Conservation (phyloP, 495 filamentous ascomycete species). For the Neurospora africana region DNA sequence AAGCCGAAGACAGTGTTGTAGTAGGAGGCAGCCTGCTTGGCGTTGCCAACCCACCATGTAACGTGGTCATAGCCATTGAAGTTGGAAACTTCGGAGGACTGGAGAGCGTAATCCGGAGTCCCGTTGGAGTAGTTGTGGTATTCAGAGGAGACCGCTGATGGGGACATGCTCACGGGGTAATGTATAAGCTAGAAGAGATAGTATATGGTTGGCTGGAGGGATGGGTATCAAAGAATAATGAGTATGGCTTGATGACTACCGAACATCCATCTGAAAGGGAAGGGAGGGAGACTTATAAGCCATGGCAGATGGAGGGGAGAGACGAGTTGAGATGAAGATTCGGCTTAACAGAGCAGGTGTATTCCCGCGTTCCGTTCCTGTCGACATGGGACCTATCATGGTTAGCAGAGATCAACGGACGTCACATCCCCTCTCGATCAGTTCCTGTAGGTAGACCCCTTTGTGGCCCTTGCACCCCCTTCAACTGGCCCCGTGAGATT, state of each 20-base stretch:
- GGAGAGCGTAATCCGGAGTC: constrained; percentile 31
- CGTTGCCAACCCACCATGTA: constrained; percentile 92
- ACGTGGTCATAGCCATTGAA: constrained; percentile 83
- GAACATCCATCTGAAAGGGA: background rate
- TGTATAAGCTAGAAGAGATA: background rate
- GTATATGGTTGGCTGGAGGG: background rate
- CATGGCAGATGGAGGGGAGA: background rate
- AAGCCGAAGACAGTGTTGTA: constrained; percentile 82
- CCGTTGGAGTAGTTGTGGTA: constrained; percentile 32
- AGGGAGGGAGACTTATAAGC: constrained; percentile 4
- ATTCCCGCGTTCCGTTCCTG: constrained; percentile 1
- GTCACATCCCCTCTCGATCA: constrained; percentile 2
- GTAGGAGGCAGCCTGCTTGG: constrained; percentile 81
- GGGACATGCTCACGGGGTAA: constrained; percentile 49
- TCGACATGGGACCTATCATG: background rate
- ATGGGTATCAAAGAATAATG: background rate
- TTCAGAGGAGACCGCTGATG: constrained; percentile 53
- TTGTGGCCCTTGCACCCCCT: background rate
- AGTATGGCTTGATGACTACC: background rate
- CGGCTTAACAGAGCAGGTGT: constrained; percentile 17
- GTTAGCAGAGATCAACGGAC: background rate
- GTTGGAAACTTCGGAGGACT: constrained; percentile 33
- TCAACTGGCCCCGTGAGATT: background rate
- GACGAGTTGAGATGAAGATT: background rate
- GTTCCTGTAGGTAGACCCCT: background rate